Base-by-base conservation (phyloP, 164 flowering plant species). In the Cinnamomum chago region DNA sequence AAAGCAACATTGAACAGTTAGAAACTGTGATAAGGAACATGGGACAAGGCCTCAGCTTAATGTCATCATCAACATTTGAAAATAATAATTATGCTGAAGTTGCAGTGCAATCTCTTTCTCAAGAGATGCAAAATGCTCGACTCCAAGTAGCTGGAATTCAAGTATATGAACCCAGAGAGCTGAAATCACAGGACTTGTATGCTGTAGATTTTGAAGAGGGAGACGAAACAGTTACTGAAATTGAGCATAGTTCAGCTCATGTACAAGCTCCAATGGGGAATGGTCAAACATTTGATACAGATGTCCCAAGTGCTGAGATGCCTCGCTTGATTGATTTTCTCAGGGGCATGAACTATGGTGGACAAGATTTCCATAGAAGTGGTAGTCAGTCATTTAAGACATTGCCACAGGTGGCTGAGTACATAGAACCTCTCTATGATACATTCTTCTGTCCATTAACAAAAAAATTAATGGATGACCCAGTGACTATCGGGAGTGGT, bases 381-480 rank as follows among this genome's bases (percentile, higher is more conserved):
- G 58, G 52, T 52, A 86, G 81, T 65, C 70, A 72, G 15, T 78
- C 84, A 15, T 58, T 74, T 24, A 72, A 76, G 73, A 51, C 76
- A 74, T 73, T 76, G 72, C 84, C 86, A 40, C 82, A 83, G 67
- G 70, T 82, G 79, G 84, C 79, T 40, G 82, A 85, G 67, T 84
- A 80, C 81, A 81, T 87, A 76, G 90, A 92, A 77, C 97, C 92
- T 66, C 77, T 82, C 10, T 89, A 85, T 67, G 86, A 84, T 23
- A 79, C 89, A 5, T 92, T 92, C 82, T 84, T 76, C 77, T 92
- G 97, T 73, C 93, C 95, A 78, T 75, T 92, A 76, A 89, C 92
- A 13, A 85, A 86, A 79, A 82, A 80, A 77, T 80, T 90, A 58
- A 92, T 92, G 97, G 87, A 87, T 13, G 97, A 90, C 58, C 95